Conservation (phyloP, 1,284 basidiomycete species). For the Kwoniella shivajii region DNA sequence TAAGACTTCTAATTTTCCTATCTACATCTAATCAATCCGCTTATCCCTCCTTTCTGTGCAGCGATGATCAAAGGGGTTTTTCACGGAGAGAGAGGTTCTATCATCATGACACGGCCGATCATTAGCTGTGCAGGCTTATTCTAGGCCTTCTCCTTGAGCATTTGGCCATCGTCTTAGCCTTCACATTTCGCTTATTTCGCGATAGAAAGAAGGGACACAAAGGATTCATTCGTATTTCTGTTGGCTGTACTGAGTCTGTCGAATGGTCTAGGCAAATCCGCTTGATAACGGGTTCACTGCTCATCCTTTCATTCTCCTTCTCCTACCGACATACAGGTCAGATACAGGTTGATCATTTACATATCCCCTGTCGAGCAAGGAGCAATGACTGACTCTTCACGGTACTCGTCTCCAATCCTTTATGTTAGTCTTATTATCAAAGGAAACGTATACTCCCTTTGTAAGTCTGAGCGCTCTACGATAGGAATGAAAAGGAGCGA, state of each 20-base stretch:
- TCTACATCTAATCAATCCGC: neutral
- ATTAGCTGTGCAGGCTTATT: too few species aligned
- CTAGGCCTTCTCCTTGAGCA: too few species aligned
- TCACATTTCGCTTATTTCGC: neutral
- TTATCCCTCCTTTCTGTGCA: neutral
- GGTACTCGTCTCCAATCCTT: neutral
- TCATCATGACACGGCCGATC: neutral
- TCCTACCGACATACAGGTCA: neutral
- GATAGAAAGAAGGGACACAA: too few species aligned
- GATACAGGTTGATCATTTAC: too few species aligned
- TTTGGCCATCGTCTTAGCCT: neutral
- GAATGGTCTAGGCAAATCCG: neutral
- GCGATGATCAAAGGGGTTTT: neutral
- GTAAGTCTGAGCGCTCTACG: neutral
- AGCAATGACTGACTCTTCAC: neutral
- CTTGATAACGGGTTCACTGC: neutral
- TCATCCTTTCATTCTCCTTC: neutral
- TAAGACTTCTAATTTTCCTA: neutral
- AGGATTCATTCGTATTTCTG: neutral
- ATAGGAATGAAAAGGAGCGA: neutral
- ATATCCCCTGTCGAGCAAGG: constrained; percentile 1
- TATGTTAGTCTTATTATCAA: neutral
- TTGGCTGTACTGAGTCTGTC: neutral
- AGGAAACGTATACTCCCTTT: constrained; percentile 1
- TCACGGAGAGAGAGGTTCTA: too few species aligned